Conservation (phyloP, 1,139 yeast species). For the Saccharomycopsis hybrid region DNA sequence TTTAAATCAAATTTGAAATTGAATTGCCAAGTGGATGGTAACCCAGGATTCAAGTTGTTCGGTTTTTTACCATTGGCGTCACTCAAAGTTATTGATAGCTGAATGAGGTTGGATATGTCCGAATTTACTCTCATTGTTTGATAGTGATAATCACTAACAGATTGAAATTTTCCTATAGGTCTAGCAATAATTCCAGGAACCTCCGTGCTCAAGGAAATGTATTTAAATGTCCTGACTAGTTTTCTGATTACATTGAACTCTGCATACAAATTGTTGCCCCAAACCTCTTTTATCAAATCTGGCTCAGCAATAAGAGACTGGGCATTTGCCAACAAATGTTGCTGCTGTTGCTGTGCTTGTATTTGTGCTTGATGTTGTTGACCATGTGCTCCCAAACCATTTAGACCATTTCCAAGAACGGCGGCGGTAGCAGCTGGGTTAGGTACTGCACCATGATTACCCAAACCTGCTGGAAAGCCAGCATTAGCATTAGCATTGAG, state of each 20-base stretch:
- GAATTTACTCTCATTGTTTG: constrained; percentile 91
- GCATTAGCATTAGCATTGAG: not conserved
- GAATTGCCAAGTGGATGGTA: constrained; percentile 90
- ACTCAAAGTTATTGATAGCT: constrained; percentile 78
- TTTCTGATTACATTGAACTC: constrained; percentile 74
- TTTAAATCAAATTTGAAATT: constrained; percentile 77
- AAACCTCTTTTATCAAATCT: constrained; percentile 51
- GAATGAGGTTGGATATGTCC: constrained; percentile 79
- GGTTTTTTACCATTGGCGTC: constrained; percentile 74
- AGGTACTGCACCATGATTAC: not conserved
- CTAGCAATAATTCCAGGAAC: constrained; percentile 95
- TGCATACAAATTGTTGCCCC: constrained; percentile 77
- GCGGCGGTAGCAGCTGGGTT: not conserved
- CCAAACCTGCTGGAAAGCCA: constrained; percentile 2
- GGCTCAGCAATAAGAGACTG: constrained; percentile 13
- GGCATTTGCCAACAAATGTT: constrained; percentile 13
- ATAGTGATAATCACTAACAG: constrained; percentile 89
- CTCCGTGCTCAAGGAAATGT: constrained; percentile 79
- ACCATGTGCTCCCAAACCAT: constrained; percentile 13
- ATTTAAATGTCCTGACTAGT: constrained; percentile 61
- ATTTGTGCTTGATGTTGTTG: constrained; percentile 13
- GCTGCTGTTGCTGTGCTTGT: constrained; percentile 14
- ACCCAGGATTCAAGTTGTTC: constrained; percentile 40
- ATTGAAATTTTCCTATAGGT: constrained; percentile 92
- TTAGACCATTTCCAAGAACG: not conserved